These are phyloP conservation scores for Gentiana straminea DNA, from an alignment of 257 asterid species.

Conservation along the genomic window DNA sequence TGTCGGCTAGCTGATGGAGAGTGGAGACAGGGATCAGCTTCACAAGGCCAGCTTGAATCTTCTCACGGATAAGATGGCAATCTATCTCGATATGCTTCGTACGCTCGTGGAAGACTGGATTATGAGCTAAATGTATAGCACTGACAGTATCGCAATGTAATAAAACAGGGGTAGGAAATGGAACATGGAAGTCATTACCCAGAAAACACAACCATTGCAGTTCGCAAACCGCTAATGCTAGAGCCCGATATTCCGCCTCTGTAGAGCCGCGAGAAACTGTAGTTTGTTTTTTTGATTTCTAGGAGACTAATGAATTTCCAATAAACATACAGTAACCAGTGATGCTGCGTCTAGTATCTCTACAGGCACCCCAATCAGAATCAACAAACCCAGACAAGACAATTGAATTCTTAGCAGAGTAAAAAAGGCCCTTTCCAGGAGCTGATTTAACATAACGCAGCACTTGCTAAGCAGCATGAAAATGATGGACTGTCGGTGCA, in stretches of 20 bases:
- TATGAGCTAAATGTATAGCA: neutral
- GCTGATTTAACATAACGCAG: neutral
- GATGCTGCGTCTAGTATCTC: neutral
- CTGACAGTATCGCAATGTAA: neutral
- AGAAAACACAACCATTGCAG: neutral
- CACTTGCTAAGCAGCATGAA: neutral
- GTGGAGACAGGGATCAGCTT: neutral
- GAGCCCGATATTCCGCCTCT: neutral
- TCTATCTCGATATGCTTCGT: constrained; percentile 1
- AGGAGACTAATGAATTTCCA: neutral
- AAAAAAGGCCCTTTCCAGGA: neutral
- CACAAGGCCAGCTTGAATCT: neutral
- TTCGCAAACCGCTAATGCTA: neutral
- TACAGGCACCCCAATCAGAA: neutral
- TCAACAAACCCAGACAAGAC: neutral
- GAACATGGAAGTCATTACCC: neutral
- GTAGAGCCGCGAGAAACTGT: neutral
- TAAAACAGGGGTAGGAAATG: neutral
- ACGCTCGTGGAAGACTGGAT: neutral
- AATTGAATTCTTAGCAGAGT: neutral
- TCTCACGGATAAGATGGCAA: neutral
- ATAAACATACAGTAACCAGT: neutral
- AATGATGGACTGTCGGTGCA: neutral
- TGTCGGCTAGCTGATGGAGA: too few species aligned
- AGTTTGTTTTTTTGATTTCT: neutral